Evolutionary conservation across 108 stramenopile genomes (phyloP).

Genomic region (Nannochloropsis gaditana): DNA sequence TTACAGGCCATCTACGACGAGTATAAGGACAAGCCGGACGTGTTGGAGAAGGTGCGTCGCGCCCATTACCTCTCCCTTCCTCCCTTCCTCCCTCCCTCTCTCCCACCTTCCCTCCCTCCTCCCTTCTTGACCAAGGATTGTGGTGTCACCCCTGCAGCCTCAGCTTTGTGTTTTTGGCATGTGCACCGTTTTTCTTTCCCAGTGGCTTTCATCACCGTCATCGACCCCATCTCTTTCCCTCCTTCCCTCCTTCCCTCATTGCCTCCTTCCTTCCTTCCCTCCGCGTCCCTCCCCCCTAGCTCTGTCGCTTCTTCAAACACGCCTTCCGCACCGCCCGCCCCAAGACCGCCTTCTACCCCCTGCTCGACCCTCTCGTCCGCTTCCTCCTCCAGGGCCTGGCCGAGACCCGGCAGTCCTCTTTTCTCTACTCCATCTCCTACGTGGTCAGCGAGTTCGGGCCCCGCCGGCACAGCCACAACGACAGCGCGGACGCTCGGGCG

Average conservation of each 20-base stretch:
- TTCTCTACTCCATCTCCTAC: background rate
- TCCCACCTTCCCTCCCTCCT: background rate
- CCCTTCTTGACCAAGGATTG: background rate
- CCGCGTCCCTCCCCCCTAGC: conserved; percentile 37
- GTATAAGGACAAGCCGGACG: background rate
- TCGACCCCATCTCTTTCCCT: background rate
- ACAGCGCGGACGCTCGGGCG: too few relatives aligned
- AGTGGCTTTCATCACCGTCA: background rate
- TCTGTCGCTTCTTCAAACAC: conserved; percentile 89
- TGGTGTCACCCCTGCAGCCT: background rate
- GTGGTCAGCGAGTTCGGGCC: background rate
- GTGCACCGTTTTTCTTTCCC: background rate
- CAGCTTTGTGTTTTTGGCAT: background rate
- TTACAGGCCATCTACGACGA: background rate
- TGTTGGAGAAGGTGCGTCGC: background rate
- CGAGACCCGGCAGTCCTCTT: background rate
- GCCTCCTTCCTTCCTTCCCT: conserved; percentile 2
- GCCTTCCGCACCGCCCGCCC: conserved; percentile 68
- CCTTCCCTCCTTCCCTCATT: conserved; percentile 23
- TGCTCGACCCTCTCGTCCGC: conserved; percentile 53
- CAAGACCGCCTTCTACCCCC: conserved; percentile 60
- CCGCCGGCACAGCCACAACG: background rate
- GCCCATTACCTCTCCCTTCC: background rate
- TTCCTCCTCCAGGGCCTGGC: background rate
- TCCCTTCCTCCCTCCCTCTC: background rate